Base-by-base conservation (phyloP, 129 eudicot species). In the carrot (Daucus carota) region DNA sequence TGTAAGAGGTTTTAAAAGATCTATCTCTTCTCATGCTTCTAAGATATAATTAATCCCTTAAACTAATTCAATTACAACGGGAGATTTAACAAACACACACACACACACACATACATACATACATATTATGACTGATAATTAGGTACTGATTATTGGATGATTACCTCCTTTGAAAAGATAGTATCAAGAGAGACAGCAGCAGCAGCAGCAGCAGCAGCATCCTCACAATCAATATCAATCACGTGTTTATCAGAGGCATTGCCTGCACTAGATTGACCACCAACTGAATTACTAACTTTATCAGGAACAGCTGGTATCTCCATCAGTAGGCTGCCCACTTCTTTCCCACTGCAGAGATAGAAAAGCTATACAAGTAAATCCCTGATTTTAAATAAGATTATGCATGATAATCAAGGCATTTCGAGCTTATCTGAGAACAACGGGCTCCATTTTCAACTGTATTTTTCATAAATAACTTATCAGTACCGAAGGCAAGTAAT, bases 141-240 rank as follows among this genome's bases (percentile, higher is more conserved):
- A 12, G 67, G 26, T 60, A 28, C 33, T 17, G 26, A n/a, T 26
- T 7, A 60, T 18, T 11, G 18, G 5, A 28, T 62, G 11, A 26
- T 12, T 71, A 89, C 98, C 92, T 93, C 90, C 75, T 88, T 82
- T 60, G n/a, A n/a, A n/a, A 90, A 75, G 80, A 68, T 48, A 54
- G 89, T 78, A 50, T 82, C 85, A 46, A 73, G 75, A 78, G 89
- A 84, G 78, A 26, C 78, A 65, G 75, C 90, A 81, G 75, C 54
- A 16, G 69, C 83, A 38, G 75, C 78, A 65, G 75, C 90, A 81
- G 75, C 54, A 16, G 69, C 83, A 38, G 75, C 69, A 31, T 75
- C 85, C 74, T 79, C 88, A 80, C 48, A 75, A 38, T 87, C 93
- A 79, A 89, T 60, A 72, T 89, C 82, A n/a, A 94, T 83, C 42